phyloP scores from a whole-genome alignment of 345 rosid species.

The Aethionema arabicum region DNA sequence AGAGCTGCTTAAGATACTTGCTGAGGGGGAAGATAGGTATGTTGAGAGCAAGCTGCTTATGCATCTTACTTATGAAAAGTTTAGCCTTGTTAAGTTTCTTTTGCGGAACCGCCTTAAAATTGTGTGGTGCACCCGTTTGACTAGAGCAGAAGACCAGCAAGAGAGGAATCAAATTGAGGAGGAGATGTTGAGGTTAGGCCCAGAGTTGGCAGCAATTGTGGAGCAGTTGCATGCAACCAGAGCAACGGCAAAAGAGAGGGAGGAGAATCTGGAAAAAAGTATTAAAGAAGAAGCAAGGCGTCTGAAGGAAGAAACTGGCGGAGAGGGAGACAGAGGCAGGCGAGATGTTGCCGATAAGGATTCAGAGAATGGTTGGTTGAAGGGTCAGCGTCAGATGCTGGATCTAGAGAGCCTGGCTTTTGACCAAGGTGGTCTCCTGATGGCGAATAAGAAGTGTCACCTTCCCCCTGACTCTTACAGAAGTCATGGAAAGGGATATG shows the following conservation, averaged over 20 bases:
- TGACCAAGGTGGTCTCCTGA: conserved; percentile 83
- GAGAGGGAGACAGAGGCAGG: conserved; percentile 61
- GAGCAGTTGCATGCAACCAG: conserved; percentile 94
- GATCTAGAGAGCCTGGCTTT: conserved; percentile 79
- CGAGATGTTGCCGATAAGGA: conserved; percentile 67
- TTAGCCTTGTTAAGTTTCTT: conserved; percentile 70
- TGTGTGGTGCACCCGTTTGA: conserved; percentile 93
- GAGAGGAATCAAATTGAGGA: conserved; percentile 79
- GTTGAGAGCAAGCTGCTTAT: conserved; percentile 66
- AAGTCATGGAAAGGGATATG: conserved; percentile 68
- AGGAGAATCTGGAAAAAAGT: conserved; percentile 86
- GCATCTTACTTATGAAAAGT: conserved; percentile 64
- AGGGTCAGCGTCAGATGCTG: conserved; percentile 82
- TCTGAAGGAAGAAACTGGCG: conserved; percentile 73
- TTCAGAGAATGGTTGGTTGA: conserved; percentile 70
- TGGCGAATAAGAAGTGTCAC: conserved; percentile 85
- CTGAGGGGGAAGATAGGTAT: conserved; percentile 82
- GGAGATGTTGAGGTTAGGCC: conserved; percentile 73
- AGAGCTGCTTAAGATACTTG: conserved; percentile 85
- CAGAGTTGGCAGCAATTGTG: conserved; percentile 69
- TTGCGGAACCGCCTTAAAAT: conserved; percentile 70
- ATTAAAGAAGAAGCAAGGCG: conserved; percentile 94
- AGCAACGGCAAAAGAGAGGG: conserved; percentile 96
- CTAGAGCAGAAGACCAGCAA: conserved; percentile 87
- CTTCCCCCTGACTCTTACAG: conserved; percentile 78